Percentiles rank a stretch among this genome's conserved stretches.
Evolutionary conservation across 805 yeast genomes (phyloP).

Genomic region (Lachancea sp.): DNA sequence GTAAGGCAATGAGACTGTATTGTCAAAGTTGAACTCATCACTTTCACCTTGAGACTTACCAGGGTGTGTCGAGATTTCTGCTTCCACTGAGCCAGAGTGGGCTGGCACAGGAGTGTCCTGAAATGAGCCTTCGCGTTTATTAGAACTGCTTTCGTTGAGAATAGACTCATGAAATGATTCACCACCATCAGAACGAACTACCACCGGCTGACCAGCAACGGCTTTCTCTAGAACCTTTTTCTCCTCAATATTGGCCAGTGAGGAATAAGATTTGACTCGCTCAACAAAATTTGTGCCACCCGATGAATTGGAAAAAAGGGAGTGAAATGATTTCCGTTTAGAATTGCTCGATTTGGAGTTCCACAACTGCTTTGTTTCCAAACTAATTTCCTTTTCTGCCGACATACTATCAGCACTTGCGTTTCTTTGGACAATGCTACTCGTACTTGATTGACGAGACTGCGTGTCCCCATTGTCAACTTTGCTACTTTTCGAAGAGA

Average conservation of each 20-base stretch:
- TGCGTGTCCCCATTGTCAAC: not conserved
- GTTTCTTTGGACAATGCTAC: not conserved
- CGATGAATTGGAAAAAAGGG: slow-evolving; percentile 14
- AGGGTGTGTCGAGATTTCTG: not conserved
- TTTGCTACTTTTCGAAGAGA: slow-evolving; percentile 10
- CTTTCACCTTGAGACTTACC: slow-evolving; percentile 5
- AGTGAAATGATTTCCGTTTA: slow-evolving; percentile 16
- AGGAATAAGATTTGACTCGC: not conserved
- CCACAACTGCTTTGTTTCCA: slow-evolving; percentile 1
- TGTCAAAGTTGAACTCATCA: slow-evolving; percentile 23
- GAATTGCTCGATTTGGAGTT: not conserved
- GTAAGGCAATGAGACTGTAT: slow-evolving; percentile 14
- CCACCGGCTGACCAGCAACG: not conserved
- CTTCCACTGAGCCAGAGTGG: not conserved
- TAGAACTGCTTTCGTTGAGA: too few relatives aligned
- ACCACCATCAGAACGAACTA: not conserved
- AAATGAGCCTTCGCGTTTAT: not conserved
- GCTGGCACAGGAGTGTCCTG: not conserved
- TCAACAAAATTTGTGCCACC: slow-evolving; percentile 2
- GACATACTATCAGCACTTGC: slow-evolving; percentile 1
- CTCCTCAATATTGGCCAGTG: slow-evolving; percentile 3
- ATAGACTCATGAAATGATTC: too few relatives aligned
- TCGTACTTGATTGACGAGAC: slow-evolving; percentile 5
- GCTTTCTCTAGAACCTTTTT: not conserved
- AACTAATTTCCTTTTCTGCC: not conserved